Base-by-base conservation (phyloP, 2,329 filamentous ascomycete genomes). In the Claviceps monticola region DNA sequence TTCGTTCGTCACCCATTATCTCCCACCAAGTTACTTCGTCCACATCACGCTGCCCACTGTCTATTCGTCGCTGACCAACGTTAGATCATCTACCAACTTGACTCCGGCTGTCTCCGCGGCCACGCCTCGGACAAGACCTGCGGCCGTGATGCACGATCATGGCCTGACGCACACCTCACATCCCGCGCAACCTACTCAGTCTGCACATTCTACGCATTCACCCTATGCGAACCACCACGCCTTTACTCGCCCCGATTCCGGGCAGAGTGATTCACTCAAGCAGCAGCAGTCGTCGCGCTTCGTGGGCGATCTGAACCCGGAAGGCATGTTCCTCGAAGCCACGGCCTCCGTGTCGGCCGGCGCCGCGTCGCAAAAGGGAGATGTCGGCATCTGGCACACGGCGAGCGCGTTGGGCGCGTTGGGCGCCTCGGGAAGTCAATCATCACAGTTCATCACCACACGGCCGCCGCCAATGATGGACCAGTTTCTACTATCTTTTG, bases 231-330 rank as follows among this genome's bases (percentile, higher is more conserved):
- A 21, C 4, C 52, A 17, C 17, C 13, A 4, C 39, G 11, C 17
- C 29, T 34, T 43, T 4, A 19, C 19, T 29, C 41, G 26, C 14
- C 43, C 4, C 4, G 42, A 44, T 17, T 45, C 48, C 8, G 39
- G 23, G 26, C 48, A 50, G 8, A 42, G n/a, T 17, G 43, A 50
- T 44, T 13, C 37, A 3, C 50, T 43, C 48, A 45, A 48, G 29
- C 53, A 34, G 29, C 53, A 52, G 9, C 60, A 61, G 41, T 65
- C 66, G 0, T 68, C 67, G 1, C 73, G 78, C 6, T 81, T 80
- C 51, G 73, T 81, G 39, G 76, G 78, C 17, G 78, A 81, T 57
- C 58, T 80, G 29, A 82, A 79, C 56, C 79, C 78, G 2, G 78
- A 81, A 60, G 74, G 74, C 53, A 75, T 81, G 60, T 78, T 82